Conservation (phyloP, 305 asterid species). For the Solanum chacoense region DNA sequence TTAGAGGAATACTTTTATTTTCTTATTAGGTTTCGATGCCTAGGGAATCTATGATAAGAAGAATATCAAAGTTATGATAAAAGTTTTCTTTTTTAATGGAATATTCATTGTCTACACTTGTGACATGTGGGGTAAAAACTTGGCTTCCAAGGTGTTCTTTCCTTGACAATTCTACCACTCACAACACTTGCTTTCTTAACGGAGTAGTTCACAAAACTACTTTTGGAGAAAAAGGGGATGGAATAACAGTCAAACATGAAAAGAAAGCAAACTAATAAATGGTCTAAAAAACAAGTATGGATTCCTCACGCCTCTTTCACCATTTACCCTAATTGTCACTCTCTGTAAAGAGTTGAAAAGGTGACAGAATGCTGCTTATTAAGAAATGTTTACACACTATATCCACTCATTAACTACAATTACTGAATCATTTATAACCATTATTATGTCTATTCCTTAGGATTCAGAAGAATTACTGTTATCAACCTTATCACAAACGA, state of each 20-base stretch:
- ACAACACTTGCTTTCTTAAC: background rate
- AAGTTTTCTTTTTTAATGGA: background rate
- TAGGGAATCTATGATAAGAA: background rate
- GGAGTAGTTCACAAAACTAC: background rate
- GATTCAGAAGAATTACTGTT: background rate
- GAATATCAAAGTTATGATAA: background rate
- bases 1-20: background rate
- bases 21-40: background rate
- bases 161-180: background rate
- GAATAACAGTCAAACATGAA: conserved; percentile 2
- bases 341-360: background rate
- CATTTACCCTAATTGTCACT: background rate
- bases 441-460: background rate
- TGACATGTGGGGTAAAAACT: conserved; percentile 2
- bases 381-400: background rate
- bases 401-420: background rate
- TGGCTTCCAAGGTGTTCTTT: conserved; percentile 11
- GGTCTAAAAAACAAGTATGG: background rate
- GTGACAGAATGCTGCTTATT: background rate
- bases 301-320: background rate
- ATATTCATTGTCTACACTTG: background rate
- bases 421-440: background rate
- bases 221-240: background rate
- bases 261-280: background rate
- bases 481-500: background rate